A percentile compares a stretch with the other conserved stretches of the same genome.
Evolutionary conservation across 805 yeast genomes (phyloP).

Genomic region (Barnettozyma salicaria): DNA sequence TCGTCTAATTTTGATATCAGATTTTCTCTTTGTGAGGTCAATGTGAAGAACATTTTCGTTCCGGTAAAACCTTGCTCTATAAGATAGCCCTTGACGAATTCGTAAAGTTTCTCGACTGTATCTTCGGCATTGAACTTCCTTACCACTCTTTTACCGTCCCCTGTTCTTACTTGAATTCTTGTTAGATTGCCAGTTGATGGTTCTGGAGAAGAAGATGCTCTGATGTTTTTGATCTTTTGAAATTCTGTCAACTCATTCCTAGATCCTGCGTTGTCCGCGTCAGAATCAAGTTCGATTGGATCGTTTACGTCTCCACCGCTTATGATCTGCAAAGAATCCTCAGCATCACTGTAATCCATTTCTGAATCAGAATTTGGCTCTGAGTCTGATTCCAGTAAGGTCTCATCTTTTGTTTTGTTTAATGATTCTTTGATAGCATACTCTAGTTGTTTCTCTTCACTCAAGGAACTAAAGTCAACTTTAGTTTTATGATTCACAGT

Average conservation of each 20-base stretch:
- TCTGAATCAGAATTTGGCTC: constrained; percentile 12
- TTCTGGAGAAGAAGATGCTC: constrained; percentile 51
- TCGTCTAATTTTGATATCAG: constrained; percentile 45
- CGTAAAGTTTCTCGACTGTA: constrained; percentile 53
- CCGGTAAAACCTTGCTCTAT: constrained; percentile 29
- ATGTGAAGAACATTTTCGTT: constrained; percentile 41
- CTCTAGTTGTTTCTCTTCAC: constrained; percentile 82
- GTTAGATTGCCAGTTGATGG: constrained; percentile 43
- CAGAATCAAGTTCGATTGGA: constrained; percentile 23
- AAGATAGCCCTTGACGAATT: constrained; percentile 57
- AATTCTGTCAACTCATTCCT: constrained; percentile 28
- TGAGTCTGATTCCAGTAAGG: too few relatives aligned
- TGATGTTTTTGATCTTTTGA: constrained; percentile 45
- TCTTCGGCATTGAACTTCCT: constrained; percentile 60
- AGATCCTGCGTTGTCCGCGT: constrained; percentile 11
- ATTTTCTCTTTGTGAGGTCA: constrained; percentile 39
- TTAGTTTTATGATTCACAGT: constrained; percentile 51
- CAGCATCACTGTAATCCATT: constrained; percentile 14
- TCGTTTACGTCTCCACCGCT: constrained; percentile 16
- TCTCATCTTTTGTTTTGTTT: constrained; percentile 22
- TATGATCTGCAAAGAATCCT: constrained; percentile 19
- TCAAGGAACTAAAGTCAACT: constrained; percentile 56
- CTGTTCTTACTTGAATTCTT: constrained; percentile 81
- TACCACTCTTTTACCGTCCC: constrained; percentile 78
- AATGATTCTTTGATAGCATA: constrained; percentile 68